phyloP scores from a whole-genome alignment of 2,329 filamentous ascomycete genomes.

The Dactylellina cionopaga region DNA sequence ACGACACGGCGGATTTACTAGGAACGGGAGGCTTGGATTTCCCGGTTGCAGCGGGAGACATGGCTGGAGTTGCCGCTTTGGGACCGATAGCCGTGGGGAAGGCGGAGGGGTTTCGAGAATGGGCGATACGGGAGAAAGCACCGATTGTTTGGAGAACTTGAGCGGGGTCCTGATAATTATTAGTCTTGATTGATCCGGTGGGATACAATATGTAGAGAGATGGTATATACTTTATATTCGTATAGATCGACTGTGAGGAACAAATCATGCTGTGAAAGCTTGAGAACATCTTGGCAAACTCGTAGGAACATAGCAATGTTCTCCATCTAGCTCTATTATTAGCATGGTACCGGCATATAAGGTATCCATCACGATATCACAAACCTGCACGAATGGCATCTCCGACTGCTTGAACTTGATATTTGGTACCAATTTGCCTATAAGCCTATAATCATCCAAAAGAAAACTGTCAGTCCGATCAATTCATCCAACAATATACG shows the following conservation, averaged over 20 bases:
- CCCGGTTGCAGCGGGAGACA: conserved; percentile 52
- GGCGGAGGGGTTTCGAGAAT: conserved; percentile 75
- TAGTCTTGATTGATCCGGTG: background rate
- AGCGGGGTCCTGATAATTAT: conserved; percentile 73
- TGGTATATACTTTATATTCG: conserved; percentile 74
- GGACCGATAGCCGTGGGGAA: conserved; percentile 77
- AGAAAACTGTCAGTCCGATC: background rate
- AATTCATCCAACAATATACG: background rate
- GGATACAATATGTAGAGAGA: background rate
- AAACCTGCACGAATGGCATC: conserved; percentile 92
- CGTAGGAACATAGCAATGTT: conserved; percentile 96
- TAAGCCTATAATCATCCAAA: conserved; percentile 4
- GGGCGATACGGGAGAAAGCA: conserved; percentile 88
- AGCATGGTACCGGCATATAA: background rate
- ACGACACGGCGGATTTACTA: conserved; percentile 71
- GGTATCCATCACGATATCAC: background rate
- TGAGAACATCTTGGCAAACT: conserved; percentile 83
- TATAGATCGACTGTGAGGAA: conserved; percentile 97
- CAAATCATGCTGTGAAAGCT: conserved; percentile 89
- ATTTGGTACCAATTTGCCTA: conserved; percentile 33
- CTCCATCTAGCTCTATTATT: conserved; percentile 76
- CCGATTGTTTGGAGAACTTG: conserved; percentile 93
- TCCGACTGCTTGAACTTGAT: conserved; percentile 79
- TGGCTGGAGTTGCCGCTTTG: conserved; percentile 65
- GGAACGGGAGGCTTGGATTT: conserved; percentile 55